Conservation (phyloP, 495 filamentous ascomycete species). For the Talaromyces nanjingensis region DNA sequence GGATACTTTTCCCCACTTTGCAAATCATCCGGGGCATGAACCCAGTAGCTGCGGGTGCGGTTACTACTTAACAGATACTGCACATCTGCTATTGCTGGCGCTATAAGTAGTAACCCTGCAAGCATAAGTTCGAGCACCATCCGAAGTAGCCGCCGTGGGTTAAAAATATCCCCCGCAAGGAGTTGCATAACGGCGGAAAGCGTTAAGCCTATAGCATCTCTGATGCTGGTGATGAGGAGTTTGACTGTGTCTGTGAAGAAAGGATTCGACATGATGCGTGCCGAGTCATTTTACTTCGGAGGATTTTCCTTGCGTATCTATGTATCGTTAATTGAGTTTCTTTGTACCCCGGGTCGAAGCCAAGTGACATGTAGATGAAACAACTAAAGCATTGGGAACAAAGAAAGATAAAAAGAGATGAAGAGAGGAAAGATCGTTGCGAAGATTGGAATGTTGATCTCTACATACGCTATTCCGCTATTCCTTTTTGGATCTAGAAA, state of each 20-base stretch:
- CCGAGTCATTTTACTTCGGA: background rate
- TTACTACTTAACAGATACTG: constrained; percentile 7
- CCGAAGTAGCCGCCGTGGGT: background rate
- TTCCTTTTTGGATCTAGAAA: background rate
- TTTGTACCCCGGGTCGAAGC: background rate
- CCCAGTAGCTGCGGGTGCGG: constrained; percentile 8
- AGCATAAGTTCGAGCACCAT: constrained; percentile 4
- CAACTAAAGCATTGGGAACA: too few species aligned
- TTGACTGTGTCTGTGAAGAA: background rate
- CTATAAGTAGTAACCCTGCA: constrained; percentile 2
- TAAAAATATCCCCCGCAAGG: background rate
- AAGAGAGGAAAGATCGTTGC: background rate
- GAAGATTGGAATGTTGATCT: background rate
- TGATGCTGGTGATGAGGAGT: background rate
- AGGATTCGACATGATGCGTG: background rate
- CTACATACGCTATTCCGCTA: background rate
- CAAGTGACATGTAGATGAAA: background rate
- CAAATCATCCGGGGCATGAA: constrained; percentile 1
- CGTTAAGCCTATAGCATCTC: background rate
- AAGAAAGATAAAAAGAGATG: background rate
- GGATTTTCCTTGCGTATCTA: background rate
- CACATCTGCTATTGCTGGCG: constrained; percentile 1
- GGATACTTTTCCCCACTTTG: constrained; percentile 1
- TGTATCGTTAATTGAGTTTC: background rate
- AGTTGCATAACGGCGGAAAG: background rate